Conservation (phyloP, 495 filamentous ascomycete genomes). For the Podospora fimiseda region DNA sequence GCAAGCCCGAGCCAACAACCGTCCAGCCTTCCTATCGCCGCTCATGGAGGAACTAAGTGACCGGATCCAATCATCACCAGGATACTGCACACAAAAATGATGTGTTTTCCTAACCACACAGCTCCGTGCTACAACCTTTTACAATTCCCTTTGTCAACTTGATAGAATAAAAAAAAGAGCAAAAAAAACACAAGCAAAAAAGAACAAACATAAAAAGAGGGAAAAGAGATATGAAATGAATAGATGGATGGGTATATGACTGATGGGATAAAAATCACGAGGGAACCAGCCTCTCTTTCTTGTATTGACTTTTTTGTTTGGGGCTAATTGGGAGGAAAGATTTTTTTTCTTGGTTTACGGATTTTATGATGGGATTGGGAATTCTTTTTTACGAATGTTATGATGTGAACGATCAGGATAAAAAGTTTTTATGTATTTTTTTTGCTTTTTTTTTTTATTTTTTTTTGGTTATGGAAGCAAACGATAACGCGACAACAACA, state of each 20-base stretch:
- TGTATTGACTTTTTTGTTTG: neutral
- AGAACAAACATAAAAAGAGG: neutral
- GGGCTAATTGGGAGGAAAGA: constrained; percentile 14
- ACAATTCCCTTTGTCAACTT: neutral
- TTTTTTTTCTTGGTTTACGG: constrained; percentile 12
- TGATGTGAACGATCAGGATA: neutral
- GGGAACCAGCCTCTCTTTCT: neutral
- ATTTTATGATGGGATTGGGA: neutral
- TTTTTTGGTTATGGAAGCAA: constrained; percentile 2
- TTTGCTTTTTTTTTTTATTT: neutral
- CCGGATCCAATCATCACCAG: no score
- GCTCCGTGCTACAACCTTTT: neutral
- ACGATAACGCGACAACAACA: no score
- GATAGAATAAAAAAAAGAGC: neutral
- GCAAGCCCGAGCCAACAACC: constrained; percentile 22
- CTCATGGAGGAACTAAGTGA: constrained; percentile 26
- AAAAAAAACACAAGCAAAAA: neutral
- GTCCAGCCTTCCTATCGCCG: constrained; percentile 19
- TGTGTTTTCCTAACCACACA: neutral
- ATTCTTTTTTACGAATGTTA: neutral
- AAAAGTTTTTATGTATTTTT: neutral
- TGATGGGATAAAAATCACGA: constrained; percentile 8
- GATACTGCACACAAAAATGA: no score
- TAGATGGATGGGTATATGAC: no score
- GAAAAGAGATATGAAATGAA: neutral